These are phyloP conservation scores for Linnemannia zychae DNA, from an alignment of 192 early-diverging fungal genomes.

Conservation along the genomic window DNA sequence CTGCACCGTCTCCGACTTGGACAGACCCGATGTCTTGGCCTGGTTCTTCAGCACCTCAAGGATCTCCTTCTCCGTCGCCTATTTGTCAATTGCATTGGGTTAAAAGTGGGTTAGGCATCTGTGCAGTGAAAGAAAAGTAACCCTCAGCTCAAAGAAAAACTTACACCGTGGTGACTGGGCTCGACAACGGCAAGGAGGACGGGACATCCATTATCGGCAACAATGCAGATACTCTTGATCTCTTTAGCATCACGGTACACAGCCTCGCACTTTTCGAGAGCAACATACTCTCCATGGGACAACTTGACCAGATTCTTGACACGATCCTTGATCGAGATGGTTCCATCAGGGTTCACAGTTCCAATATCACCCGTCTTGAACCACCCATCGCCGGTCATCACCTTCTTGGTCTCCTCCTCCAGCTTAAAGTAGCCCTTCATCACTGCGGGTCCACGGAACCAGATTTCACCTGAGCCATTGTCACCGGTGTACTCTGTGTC, in stretches of 20 bases:
- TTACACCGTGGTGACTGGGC: constrained; percentile 59
- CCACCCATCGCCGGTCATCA: constrained; percentile 77
- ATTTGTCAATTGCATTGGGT: not conserved
- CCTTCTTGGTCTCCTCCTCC: constrained; percentile 68
- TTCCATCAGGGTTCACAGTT: constrained; percentile 77
- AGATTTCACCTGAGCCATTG: constrained; percentile 74
- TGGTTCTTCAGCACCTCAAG: constrained; percentile 66
- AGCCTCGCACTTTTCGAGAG: constrained; percentile 67
- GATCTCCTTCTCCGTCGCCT: constrained; percentile 56
- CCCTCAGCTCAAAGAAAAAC: constrained; percentile 32
- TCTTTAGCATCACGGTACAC: constrained; percentile 79
- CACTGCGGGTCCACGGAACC: constrained; percentile 72
- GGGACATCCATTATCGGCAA: constrained; percentile 74
- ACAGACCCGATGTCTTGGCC: constrained; percentile 68
- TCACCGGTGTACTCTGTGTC: constrained; percentile 64
- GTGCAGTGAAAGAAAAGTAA: not conserved
- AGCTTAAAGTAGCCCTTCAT: constrained; percentile 78
- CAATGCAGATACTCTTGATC: constrained; percentile 82
- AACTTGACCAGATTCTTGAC: constrained; percentile 87
- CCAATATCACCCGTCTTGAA: constrained; percentile 84
- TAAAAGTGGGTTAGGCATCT: no score
- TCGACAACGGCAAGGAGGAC: constrained; percentile 81
- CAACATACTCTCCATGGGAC: constrained; percentile 81
- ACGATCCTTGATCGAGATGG: constrained; percentile 82
- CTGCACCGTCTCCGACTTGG: constrained; percentile 73